phyloP scores from a whole-genome alignment of 2,329 filamentous ascomycete genomes.

The Ceratocystis papillata region DNA sequence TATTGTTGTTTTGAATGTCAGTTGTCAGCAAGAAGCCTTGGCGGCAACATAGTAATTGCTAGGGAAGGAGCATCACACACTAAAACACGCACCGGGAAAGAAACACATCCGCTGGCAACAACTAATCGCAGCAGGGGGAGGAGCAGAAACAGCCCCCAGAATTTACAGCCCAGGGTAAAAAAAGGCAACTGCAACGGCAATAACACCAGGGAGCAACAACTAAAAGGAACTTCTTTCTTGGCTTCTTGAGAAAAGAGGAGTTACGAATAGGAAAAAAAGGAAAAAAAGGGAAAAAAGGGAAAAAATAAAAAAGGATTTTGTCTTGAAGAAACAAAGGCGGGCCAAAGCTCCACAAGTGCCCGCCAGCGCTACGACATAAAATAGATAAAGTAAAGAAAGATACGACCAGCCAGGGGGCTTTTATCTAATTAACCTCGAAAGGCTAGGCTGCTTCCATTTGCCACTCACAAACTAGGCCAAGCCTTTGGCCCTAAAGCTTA shows the following conservation, averaged over 20 bases:
- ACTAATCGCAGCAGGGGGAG: neutral
- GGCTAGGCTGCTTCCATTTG: neutral
- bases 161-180: no score
- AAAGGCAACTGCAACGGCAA: neutral
- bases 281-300: fast-evolving
- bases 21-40: neutral
- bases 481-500: conserved; percentile 10
- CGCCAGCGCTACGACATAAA: neutral
- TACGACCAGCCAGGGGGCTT: neutral
- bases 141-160: no score
- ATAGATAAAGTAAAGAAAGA: neutral
- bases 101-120: neutral
- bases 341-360: neutral
- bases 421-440: neutral
- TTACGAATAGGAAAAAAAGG: no score
- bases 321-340: no score
- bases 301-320: no score
- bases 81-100: neutral
- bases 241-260: no score
- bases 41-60: neutral
- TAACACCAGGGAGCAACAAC: neutral
- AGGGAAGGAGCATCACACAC: neutral
- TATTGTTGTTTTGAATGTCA: neutral
- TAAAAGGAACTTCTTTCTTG: no score
- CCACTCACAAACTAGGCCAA: neutral